A percentile compares a stretch with the other conserved stretches of the same genome.
Evolutionary conservation across 495 filamentous ascomycete species (phyloP).

Genomic region (Talaromyces nanjingensis): DNA sequence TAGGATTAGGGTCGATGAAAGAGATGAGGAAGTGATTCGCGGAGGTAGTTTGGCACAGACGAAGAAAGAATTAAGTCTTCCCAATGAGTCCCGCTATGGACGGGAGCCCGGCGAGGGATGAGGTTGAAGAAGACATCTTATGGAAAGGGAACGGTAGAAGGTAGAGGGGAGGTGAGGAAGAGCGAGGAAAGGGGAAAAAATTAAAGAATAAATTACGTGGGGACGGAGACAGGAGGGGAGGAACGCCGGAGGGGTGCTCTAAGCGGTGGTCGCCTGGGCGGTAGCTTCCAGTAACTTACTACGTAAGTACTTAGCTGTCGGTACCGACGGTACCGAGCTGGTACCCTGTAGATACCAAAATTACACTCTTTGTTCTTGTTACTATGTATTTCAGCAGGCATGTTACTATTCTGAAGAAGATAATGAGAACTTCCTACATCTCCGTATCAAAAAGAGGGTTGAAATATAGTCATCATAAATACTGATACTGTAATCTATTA

Average conservation of each 20-base stretch:
- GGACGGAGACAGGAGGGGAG: constrained; percentile 12
- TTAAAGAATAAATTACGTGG: constrained; percentile 19
- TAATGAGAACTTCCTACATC: not conserved
- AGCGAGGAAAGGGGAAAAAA: constrained; percentile 18
- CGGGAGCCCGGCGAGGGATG: constrained; percentile 27
- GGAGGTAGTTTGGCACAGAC: constrained; percentile 9
- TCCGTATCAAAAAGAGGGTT: not conserved
- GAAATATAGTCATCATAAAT: not conserved
- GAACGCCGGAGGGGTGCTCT: not conserved
- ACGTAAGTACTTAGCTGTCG: too few relatives aligned
- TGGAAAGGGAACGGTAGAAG: constrained; percentile 15
- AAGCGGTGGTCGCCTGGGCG: not conserved
- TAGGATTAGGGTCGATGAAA: constrained; percentile 12
- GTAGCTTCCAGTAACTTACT: not conserved
- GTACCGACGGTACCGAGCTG: not conserved
- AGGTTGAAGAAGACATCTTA: constrained; percentile 34
- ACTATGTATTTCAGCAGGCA: not conserved
- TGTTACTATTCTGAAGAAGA: not conserved
- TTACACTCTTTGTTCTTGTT: not conserved
- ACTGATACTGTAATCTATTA: not conserved
- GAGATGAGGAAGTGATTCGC: constrained; percentile 11
- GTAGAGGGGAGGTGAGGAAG: constrained; percentile 23
- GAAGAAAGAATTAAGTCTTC: constrained; percentile 27
- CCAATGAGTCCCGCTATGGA: constrained; percentile 38
- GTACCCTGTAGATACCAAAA: not conserved